Evolutionary conservation across 768 basidiomycete genomes (phyloP).

Genomic region (Pholiota molesta): DNA sequence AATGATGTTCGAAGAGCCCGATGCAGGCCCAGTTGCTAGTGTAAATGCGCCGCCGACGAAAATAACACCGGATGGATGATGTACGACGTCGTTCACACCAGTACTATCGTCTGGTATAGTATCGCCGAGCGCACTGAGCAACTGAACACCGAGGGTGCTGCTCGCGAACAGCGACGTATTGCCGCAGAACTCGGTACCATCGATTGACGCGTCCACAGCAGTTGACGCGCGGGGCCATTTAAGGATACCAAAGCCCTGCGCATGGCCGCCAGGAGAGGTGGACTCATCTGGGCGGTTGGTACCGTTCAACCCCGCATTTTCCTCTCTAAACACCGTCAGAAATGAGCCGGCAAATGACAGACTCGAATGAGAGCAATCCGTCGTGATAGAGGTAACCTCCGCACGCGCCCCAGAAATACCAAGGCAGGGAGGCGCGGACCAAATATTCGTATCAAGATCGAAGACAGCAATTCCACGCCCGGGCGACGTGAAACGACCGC

Average conservation of each 20-base stretch:
- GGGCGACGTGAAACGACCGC: slow-evolving; percentile 75
- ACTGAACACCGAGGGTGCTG: slow-evolving; percentile 60
- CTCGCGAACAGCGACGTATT: too few relatives aligned
- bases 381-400: slow-evolving; percentile 73
- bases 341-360: slow-evolving; percentile 92
- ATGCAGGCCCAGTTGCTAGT: too few relatives aligned
- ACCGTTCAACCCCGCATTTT: slow-evolving; percentile 49
- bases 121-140: slow-evolving; percentile 68
- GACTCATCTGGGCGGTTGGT: slow-evolving; percentile 85
- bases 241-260: slow-evolving; percentile 78
- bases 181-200: too few relatives aligned
- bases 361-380: slow-evolving; percentile 69
- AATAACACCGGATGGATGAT: too few relatives aligned
- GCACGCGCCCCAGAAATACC: slow-evolving; percentile 75
- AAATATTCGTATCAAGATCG: slow-evolving; percentile 63
- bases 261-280: slow-evolving; percentile 61
- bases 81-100: slow-evolving; percentile 56
- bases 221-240: slow-evolving; percentile 74
- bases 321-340: slow-evolving; percentile 68
- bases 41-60: too few relatives aligned
- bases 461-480: slow-evolving; percentile 71
- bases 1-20: too few relatives aligned
- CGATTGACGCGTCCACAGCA: slow-evolving; percentile 34
- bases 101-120: slow-evolving; percentile 37
- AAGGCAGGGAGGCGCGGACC: slow-evolving; percentile 79